These are phyloP conservation scores for thale cress (Arabidopsis thaliana) DNA, from an alignment of 345 rosid species.

Conservation along the genomic window DNA sequence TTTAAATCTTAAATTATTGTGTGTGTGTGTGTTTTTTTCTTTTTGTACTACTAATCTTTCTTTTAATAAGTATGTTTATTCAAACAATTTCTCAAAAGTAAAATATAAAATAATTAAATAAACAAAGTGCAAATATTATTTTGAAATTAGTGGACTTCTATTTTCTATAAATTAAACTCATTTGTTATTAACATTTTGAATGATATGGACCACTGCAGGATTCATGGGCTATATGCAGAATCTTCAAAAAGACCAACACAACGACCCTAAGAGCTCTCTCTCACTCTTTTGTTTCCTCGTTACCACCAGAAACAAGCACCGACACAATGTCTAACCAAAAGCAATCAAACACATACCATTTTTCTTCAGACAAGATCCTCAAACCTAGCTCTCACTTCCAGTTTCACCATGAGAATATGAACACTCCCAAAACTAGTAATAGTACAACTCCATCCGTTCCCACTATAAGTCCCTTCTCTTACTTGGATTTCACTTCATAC, in stretches of 20 bases:
- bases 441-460: conserved; percentile 16
- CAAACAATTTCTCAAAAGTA: background rate
- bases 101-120: background rate
- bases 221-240: conserved; percentile 92
- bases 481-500: conserved; percentile 47
- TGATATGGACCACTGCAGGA: conserved; percentile 57
- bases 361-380: conserved; percentile 46
- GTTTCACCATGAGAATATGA: conserved; percentile 43
- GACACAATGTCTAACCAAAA: conserved; percentile 45
- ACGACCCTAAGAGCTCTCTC: conserved; percentile 74
- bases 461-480: conserved; percentile 41
- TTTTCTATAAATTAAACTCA: background rate
- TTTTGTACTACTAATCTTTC: background rate
- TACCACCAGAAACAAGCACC: conserved; percentile 48
- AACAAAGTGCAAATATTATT: background rate
- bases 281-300: conserved; percentile 69
- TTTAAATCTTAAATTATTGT: background rate
- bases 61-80: background rate
- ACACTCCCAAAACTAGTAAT: conserved; percentile 38
- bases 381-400: conserved; percentile 45
- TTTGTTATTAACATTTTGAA: conserved; percentile 9
- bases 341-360: conserved; percentile 40
- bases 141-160: background rate
- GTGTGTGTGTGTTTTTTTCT: background rate
- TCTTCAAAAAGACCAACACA: conserved; percentile 86